Evolutionary conservation across 2,329 filamentous ascomycete genomes (phyloP), one percentile per base, ranked within the genome.

Genomic region (Fusarium hainanense): DNA sequence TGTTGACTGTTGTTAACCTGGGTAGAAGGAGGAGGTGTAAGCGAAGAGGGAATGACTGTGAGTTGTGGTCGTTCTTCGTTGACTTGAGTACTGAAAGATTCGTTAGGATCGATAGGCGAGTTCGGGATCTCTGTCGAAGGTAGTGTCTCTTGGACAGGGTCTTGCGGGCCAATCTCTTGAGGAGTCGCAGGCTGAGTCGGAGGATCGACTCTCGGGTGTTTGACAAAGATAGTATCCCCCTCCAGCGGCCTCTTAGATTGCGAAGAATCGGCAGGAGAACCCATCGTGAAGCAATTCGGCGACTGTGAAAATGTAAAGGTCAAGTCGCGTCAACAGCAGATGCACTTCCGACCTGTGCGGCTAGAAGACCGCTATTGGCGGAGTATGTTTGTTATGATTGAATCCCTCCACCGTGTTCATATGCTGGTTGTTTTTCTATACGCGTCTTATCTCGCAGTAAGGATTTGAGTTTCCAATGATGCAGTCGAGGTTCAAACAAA

Each of bases 1-100:
- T 32, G 56, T 51, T 73, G 74, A 30, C 77, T 79, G 18, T 79
- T 79, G 18, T 79, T 80, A 8, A 83, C 73, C 72, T 88, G 86
- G 2, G 85, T 87, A 2, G 85, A 88, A 0, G 86, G 86, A 25
- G 86, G 87, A 6, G 87, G 87, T 4, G 87, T 88, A 54, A 88
- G 77, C 25, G 87, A 89, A 4, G 87, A 88, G 7, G 86, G 85
- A 58, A 89, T 87, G 51, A 88, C 78, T 27, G 81, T 79, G n/a
- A 81, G 75, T 20, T 75, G 74, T 3, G 77, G 76, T 41, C 80
- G 77, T 48, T 85, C 84, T 59, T 87, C 84, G 74, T 83, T 85
- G 63, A 77, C 63, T 65, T 88, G 85, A 6, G 82, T 84, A 71
- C 81, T 84, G 76, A 88, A 87, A 0, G 85, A 86, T 48, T 80